Evolutionary conservation across 805 yeast species (phyloP), one percentile per base, ranked within the genome.

Genomic region (Starmera quercuum): DNA sequence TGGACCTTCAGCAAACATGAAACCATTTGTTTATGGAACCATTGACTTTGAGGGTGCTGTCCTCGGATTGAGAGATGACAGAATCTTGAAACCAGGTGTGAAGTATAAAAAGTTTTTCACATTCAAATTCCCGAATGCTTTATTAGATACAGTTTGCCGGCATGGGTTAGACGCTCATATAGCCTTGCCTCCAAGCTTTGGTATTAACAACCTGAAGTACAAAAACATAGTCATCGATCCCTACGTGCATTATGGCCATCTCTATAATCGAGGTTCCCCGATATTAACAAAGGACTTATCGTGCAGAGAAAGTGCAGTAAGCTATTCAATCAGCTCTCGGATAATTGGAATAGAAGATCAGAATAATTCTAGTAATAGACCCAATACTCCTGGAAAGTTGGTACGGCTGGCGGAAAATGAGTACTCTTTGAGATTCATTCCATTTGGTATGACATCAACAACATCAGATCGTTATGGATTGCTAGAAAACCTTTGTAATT

Each of bases 71-170:
- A 65, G 72, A 0, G 51, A 63, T 35, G 64, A 63, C 29, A 54
- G 75, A 41, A 42, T 63, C 1, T 51, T 78, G 12, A 46, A 53
- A 25, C 79, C 83, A 1, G 58, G 67, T 15, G 49, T 40, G 2
- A 66, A 58, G 34, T 69, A 73, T 44, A 75, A 75, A 45, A 77
- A 78, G 47, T 67, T 63, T 38, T 74, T 78, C 46, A 63, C 69
- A 19, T 78, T 78, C 47, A 70, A 62, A 45, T 61, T 77, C 30
- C 84, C 84, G 0, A 47, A 56, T 13, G 61, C 59, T 37, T 53
- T 75, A 29, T 50, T 78, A 11, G 83, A 77, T 41, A 64, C 61
- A 13, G 52, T 65, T 2, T 77, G 83, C 44, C 56, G 62, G 5
- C 69, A 72, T 37, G 60, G 56, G 34, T 40, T 49, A 16, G 46